phyloP scores from a whole-genome alignment of 331 rosid species.

The Quercus lobata region DNA sequence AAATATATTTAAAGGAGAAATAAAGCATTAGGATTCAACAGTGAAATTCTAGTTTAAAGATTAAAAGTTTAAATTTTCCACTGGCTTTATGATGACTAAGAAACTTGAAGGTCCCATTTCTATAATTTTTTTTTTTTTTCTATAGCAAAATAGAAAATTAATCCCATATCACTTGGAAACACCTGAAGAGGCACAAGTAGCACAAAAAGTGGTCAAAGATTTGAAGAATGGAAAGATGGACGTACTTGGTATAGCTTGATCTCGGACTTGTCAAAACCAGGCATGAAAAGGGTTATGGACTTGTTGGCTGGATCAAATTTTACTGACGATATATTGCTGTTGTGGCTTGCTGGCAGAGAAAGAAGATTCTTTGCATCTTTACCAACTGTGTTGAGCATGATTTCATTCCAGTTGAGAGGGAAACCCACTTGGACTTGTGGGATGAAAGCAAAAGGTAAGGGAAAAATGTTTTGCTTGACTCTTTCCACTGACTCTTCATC shows the following conservation, averaged over 20 bases:
- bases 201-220: neutral
- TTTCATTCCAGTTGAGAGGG: conserved; percentile 52
- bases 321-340: conserved; percentile 39
- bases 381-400: conserved; percentile 31
- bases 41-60: neutral
- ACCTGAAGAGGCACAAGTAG: neutral
- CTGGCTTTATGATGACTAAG: neutral
- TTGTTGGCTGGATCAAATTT: conserved; percentile 62
- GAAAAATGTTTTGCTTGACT: conserved; percentile 47
- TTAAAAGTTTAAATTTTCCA: neutral
- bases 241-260: conserved; percentile 87
- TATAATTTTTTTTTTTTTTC: neutral
- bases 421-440: conserved; percentile 41
- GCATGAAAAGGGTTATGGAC: conserved; percentile 76
- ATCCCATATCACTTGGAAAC: conserved; percentile 2
- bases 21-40: neutral
- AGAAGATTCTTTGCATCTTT: conserved; percentile 61
- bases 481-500: conserved; percentile 40
- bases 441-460: conserved; percentile 66
- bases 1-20: neutral
- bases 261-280: conserved; percentile 93
- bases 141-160: neutral
- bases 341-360: conserved; percentile 34
- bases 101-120: neutral
- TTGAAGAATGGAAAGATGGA: neutral